Evolutionary conservation across 78 protist genomes (phyloP), one percentile per base, ranked within the genome.

Genomic region (Andalucia godoyi): DNA sequence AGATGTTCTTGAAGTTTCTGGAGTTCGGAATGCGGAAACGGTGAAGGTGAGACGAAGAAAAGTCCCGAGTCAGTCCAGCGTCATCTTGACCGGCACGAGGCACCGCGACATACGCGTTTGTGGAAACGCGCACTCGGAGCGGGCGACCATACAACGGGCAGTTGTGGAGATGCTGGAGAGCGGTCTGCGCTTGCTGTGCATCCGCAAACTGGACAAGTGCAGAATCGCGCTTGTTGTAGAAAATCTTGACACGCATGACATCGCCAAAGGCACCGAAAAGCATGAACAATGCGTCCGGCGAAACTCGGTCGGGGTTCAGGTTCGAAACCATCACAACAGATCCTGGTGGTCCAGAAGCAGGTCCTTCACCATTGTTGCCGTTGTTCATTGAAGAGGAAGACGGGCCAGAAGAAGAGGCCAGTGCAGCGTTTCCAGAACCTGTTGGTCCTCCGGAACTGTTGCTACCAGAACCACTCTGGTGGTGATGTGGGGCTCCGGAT

Each of bases 261-360:
- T 86, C 87, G 36, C 87, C 86, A 49, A 74, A 86, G n/a, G 77
- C 64, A 42, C 87, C 84, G 49, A 80, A 77, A 2, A 86, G 59
- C n/a, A 46, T 86, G 72, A 81, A 86, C 41, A 86, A 46, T 18
- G 65, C 62, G 57, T 81, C 81, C 15, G 74, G 73, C n/a, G 81
- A 65, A 29, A 79, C 36, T 55, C 37, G 32, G 39, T 58, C 34
- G 10, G 64, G 64, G n/a, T n/a, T n/a, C 7, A 58, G 41, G 8
- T 41, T 6, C 9, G 64, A 58, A 17, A 58, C 64, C 25, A 58
- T 21, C 45, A 58, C 25, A 15, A 58, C 53, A 41, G 47, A 17
- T 6, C 64, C 64, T 58, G n/a, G n/a, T n/a, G n/a, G n/a, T n/a
- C n/a, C n/a, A n/a, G n/a, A n/a, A n/a, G n/a, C n/a, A n/a, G n/a